These are phyloP conservation scores for Cylindrotheca fusiformis DNA, from an alignment of 108 stramenopile genomes.

Conservation along the genomic window DNA sequence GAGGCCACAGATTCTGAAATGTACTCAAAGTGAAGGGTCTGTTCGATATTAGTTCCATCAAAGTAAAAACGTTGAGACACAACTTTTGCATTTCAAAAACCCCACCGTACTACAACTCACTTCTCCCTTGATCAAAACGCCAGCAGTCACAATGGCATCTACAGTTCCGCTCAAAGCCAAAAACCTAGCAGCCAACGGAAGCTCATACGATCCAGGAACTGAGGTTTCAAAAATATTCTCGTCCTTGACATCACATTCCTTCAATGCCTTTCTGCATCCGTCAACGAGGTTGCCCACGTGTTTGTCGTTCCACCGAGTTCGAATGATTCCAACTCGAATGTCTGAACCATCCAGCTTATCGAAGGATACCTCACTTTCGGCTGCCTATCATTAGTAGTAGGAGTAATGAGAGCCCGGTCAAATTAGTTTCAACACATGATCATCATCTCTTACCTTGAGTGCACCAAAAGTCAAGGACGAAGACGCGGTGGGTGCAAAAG, in stretches of 20 bases:
- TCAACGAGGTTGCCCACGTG: constrained; percentile 79
- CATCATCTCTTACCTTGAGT: constrained; percentile 6
- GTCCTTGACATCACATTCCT: constrained; percentile 83
- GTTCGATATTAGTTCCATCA: neutral
- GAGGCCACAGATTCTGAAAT: constrained; percentile 90
- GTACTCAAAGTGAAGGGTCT: constrained; percentile 98
- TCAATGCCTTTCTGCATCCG: constrained; percentile 66
- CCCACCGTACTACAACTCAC: constrained; percentile 12
- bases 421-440: neutral
- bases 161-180: constrained; percentile 92
- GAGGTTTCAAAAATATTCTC: constrained; percentile 90
- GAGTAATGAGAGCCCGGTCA: neutral
- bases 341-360: constrained; percentile 69
- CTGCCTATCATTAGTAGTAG: constrained; percentile 40
- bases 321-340: constrained; percentile 81
- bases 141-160: constrained; percentile 93
- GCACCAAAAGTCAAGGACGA: neutral
- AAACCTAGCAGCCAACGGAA: constrained; percentile 92
- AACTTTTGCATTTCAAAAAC: neutral
- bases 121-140: constrained; percentile 98
- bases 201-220: constrained; percentile 96
- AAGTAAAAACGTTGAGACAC: neutral
- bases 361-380: constrained; percentile 82
- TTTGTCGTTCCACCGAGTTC: constrained; percentile 89
- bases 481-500: constrained; percentile 2